Base-by-base conservation (phyloP, 192 early-diverging fungal species). In the Fimicolochytrium jonesii region DNA sequence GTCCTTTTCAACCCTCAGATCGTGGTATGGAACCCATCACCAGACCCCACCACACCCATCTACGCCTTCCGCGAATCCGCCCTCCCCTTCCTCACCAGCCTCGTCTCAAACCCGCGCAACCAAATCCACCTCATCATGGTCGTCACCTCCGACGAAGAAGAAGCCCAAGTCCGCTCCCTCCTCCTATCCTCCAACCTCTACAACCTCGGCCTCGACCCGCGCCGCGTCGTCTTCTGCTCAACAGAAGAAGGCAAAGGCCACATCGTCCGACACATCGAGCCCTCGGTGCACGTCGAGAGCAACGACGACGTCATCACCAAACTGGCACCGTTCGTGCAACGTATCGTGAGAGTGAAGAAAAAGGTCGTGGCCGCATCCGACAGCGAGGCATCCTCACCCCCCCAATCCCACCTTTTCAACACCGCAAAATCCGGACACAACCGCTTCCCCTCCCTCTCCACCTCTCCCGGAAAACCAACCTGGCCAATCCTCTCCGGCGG, bases 11-110 rank as follows among this genome's bases (percentile, higher is more conserved):
- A 1, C 25, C 30, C 22, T 4, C 71, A 90, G 88, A 81, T 86
- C 15, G 72, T 89, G 35, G 63, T 91, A 34, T 89, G 89, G 88
- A 89, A 89, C 59, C 87, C 88, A n/a, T 87, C 86, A 3, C 74
- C 80, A 7, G 84, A 87, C 61, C 82, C 86, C 5, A 64, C 72
- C 39, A 66, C 65, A 20, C 87, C 88, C 30, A 91, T 81, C 45
- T 78, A 83, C 64, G 89, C 85, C n/a, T 91, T 89, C 72, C 64
- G 74, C 29, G 85, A 86, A 49, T 73, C 75, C 26, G 74, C 75
- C 2, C 66, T 82, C 18, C 63, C 78, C 4, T 73, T 86, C 35
- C 68, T 91, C 4, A 70, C 70, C 3, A 60, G 66, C 30, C 73
- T 91, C 1, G 39, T 71, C 23, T 48, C 31, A 34, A 49, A 64